Percentiles rank a stretch among this genome's conserved stretches.
These are phyloP conservation scores for Venturia asperata DNA, from an alignment of 2,329 filamentous ascomycete genomes.

Conservation along the genomic window DNA sequence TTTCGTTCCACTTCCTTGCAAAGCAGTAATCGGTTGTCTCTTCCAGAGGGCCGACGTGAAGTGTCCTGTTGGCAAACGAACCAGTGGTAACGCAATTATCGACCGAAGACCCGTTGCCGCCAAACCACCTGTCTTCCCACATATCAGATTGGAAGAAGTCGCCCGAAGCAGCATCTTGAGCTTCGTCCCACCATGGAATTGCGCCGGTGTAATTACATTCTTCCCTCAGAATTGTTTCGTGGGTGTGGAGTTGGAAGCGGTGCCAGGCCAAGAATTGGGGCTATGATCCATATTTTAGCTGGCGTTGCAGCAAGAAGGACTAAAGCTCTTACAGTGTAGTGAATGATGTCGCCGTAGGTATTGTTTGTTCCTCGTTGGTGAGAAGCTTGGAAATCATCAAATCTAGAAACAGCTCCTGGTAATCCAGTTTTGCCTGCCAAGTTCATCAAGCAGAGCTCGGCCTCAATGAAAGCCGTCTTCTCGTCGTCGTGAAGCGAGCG, in stretches of 20 bases:
- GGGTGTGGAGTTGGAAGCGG: slow-evolving; percentile 19
- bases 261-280: slow-evolving; percentile 8
- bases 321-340: slow-evolving; percentile 3
- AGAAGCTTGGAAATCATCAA: slow-evolving; percentile 6
- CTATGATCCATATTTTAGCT: not conserved
- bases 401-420: not conserved
- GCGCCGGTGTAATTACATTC: slow-evolving; percentile 33
- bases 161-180: slow-evolving; percentile 24
- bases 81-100: slow-evolving; percentile 12
- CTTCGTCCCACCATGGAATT: slow-evolving; percentile 27
- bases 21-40: not conserved
- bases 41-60: not conserved
- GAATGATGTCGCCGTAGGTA: not conserved
- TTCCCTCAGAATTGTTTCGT: slow-evolving; percentile 29
- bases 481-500: slow-evolving; percentile 7
- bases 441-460: slow-evolving; percentile 1
- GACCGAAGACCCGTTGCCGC: slow-evolving; percentile 16
- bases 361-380: slow-evolving; percentile 3
- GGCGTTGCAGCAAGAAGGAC: not conserved
- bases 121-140: slow-evolving; percentile 18
- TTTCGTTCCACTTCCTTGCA: not conserved
- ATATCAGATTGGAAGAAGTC: slow-evolving; percentile 23
- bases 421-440: not conserved
- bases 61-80: slow-evolving; percentile 11
- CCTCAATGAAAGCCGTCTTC: slow-evolving; percentile 4